Evolutionary conservation across 441 rosid species (phyloP).

Genomic region (Geranium incanum): DNA sequence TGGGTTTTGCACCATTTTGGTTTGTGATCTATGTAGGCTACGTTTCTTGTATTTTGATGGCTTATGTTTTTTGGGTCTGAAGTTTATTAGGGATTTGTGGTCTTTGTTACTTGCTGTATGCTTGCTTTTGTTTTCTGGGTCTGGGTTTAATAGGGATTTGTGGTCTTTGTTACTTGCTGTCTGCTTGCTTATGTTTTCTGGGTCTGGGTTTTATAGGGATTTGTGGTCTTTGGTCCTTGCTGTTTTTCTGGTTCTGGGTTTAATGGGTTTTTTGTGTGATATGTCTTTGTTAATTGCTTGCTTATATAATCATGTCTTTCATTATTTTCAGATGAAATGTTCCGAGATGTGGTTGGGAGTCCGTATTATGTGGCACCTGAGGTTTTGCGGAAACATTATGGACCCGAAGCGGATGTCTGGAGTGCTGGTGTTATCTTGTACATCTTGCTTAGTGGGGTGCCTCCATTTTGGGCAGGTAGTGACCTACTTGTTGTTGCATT

Average conservation of each 20-base stretch:
- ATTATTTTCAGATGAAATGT: constrained; percentile 35
- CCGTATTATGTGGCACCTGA: constrained; percentile 74
- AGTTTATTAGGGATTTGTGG: too few relatives aligned
- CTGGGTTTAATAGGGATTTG: not conserved
- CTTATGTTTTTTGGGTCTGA: too few relatives aligned
- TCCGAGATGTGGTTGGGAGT: constrained; percentile 61
- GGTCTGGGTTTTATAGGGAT: not conserved
- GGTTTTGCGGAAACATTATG: constrained; percentile 53
- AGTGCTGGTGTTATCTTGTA: constrained; percentile 65
- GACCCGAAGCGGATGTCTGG: constrained; percentile 63
- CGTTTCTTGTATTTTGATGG: too few relatives aligned
- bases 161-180: not conserved
- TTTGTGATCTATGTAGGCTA: too few relatives aligned
- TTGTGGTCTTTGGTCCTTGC: not conserved
- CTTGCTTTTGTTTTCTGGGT: too few relatives aligned
- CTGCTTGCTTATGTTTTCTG: not conserved
- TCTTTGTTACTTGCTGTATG: too few relatives aligned
- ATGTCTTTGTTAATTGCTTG: constrained; percentile 7
- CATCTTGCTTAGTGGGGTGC: constrained; percentile 59
- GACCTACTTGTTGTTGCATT: constrained; percentile 1
- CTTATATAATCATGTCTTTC: not conserved
- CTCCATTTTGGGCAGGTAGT: constrained; percentile 66
- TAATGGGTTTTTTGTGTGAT: not conserved
- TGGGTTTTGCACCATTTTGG: not conserved
- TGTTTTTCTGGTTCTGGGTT: not conserved